A percentile compares a stretch with the other conserved stretches of the same genome.
Conservation (phyloP, 2,329 filamentous ascomycete genomes). For the Alternaria panax region DNA sequence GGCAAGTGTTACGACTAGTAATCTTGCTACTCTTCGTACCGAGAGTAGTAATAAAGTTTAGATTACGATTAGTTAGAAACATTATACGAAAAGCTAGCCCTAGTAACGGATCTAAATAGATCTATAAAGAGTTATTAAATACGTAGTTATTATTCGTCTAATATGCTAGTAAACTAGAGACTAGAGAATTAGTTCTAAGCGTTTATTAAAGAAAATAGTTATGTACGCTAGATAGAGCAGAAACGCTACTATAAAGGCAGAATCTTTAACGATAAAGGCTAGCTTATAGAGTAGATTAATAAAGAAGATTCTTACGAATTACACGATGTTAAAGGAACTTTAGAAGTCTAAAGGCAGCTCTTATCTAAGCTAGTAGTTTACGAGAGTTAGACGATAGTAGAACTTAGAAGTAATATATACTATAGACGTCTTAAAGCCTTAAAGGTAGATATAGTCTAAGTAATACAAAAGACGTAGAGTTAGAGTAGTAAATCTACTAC, state of each 20-base stretch:
- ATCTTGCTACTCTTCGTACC: no score
- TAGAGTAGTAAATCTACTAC: background rate
- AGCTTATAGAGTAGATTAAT: background rate
- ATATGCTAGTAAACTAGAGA: background rate
- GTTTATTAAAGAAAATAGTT: background rate
- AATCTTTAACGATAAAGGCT: conserved; percentile 9
- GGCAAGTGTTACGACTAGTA: no score
- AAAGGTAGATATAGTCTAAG: background rate
- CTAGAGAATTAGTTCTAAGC: background rate
- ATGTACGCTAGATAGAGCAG: background rate
- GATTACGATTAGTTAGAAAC: background rate
- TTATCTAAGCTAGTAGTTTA: conserved; percentile 17
- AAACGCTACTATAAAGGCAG: background rate
- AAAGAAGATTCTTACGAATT: background rate
- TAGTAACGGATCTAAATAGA: background rate
- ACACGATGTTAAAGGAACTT: conserved; percentile 7
- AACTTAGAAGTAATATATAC: background rate
- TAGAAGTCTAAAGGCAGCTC: conserved; percentile 14
- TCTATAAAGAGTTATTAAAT: background rate
- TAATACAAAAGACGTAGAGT: conserved; percentile 1
- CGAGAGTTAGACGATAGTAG: conserved; percentile 9
- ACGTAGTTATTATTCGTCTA: background rate
- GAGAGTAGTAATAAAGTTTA: background rate
- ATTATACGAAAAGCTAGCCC: background rate
- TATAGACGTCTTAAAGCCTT: background rate